A percentile compares a stretch with the other conserved stretches of the same genome.
These are phyloP conservation scores for Nicotiana rustica DNA, from an alignment of 305 asterid species.

Conservation along the genomic window DNA sequence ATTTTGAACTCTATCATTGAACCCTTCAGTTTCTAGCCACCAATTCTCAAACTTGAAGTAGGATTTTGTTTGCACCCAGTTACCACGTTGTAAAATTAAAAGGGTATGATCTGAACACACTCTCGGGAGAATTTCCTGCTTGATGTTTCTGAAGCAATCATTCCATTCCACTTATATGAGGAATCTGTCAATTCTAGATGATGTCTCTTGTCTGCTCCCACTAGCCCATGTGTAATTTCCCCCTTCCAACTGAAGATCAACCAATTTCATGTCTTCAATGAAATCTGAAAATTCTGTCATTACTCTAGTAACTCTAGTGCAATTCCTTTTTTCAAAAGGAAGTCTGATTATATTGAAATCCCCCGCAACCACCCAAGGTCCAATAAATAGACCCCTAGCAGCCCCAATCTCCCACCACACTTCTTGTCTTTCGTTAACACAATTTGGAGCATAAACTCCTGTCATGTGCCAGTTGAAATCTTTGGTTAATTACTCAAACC, in stretches of 20 bases:
- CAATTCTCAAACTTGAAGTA: no score
- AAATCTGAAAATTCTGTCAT: background rate
- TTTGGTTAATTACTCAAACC: no score
- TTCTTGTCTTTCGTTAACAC: no score
- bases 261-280: background rate
- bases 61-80: no score
- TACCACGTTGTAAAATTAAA: background rate
- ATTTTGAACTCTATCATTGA: no score
- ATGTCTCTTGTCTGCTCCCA: background rate
- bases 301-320: background rate
- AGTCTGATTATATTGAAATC: background rate
- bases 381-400: background rate
- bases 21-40: no score
- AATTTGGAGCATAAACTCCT: no score
- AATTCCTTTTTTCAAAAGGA: no score
- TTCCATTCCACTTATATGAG: background rate
- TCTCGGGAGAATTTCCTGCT: background rate
- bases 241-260: background rate
- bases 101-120: background rate
- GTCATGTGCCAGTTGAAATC: no score
- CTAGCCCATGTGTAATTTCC: background rate
- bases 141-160: background rate
- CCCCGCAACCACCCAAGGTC: background rate
- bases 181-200: constrained; percentile 6
- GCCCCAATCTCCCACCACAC: no score